Evolutionary conservation across 495 filamentous ascomycete genomes (phyloP).

Genomic region (Penicillium canescens): DNA sequence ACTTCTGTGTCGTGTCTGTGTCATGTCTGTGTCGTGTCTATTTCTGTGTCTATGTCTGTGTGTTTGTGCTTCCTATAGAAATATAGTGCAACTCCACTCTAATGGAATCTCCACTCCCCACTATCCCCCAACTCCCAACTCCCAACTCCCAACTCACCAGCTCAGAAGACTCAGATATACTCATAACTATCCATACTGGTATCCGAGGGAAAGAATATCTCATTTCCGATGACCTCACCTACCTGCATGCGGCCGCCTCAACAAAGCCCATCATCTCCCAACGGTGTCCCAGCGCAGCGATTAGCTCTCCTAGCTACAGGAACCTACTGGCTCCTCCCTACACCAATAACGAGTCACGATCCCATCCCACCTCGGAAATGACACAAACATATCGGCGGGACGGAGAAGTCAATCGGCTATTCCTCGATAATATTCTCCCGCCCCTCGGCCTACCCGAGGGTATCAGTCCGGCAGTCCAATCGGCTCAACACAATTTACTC

Average conservation of each 20-base stretch:
- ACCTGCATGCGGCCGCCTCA: not conserved
- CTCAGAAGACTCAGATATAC: not conserved
- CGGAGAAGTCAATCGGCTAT: constrained; percentile 19
- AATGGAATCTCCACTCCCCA: constrained; percentile 20
- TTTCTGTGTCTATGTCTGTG: no score
- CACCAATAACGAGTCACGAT: not conserved
- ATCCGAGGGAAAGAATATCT: not conserved
- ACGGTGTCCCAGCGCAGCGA: not conserved
- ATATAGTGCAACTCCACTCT: constrained; percentile 21
- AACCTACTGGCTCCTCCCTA: not conserved
- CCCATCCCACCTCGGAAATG: not conserved
- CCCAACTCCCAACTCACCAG: no score
- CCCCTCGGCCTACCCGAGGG: constrained; percentile 9
- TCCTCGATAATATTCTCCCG: constrained; percentile 20
- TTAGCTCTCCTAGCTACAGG: not conserved
- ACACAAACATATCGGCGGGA: not conserved
- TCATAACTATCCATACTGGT: not conserved
- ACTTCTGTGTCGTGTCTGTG: no score
- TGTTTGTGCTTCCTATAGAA: no score
- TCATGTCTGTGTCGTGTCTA: no score
- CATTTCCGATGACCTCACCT: not conserved
- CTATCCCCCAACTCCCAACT: not conserved
- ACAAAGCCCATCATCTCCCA: constrained; percentile 1
- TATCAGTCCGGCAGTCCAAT: constrained; percentile 12
- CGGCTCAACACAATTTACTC: not conserved